Percentiles rank a stretch among this genome's conserved stretches.
Evolutionary conservation across 495 filamentous ascomycete genomes (phyloP).

Genomic region (Parathielavia appendiculata): DNA sequence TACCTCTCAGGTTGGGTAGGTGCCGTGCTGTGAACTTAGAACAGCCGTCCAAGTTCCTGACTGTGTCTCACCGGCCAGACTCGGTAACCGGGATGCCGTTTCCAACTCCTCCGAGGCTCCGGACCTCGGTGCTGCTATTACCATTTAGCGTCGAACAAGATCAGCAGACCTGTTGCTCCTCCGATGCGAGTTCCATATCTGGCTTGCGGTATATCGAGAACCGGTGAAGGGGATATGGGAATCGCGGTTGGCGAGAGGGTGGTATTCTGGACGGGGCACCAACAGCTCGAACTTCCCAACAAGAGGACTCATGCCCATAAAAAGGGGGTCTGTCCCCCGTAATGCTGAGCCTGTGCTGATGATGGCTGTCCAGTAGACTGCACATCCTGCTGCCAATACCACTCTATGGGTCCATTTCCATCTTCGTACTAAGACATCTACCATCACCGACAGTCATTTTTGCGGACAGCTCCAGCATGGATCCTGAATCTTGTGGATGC

Average conservation of each 20-base stretch:
- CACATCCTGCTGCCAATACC: neutral
- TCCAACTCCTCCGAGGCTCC: constrained; percentile 5
- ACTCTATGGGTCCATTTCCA: neutral
- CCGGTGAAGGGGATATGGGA: constrained; percentile 8
- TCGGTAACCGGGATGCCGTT: constrained; percentile 16
- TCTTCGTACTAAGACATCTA: neutral
- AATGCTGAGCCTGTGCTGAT: neutral
- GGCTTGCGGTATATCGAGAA: constrained; percentile 11
- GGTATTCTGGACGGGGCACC: constrained; percentile 8
- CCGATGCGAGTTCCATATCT: constrained; percentile 16
- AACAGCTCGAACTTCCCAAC: neutral
- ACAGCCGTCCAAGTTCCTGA: constrained; percentile 4
- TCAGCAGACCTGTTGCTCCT: constrained; percentile 28
- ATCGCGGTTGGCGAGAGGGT: constrained; percentile 23
- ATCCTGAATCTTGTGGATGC: constrained; percentile 15
- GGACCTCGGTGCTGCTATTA: constrained; percentile 1
- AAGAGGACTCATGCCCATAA: constrained; percentile 2
- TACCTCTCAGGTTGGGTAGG: constrained; percentile 2
- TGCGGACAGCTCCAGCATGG: neutral
- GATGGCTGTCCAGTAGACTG: neutral
- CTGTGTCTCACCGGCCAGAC: constrained; percentile 19
- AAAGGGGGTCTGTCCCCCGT: neutral
- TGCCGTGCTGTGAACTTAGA: constrained; percentile 7
- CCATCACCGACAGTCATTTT: neutral
- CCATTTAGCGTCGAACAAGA: constrained; percentile 21